Evolutionary conservation across 2,329 filamentous ascomycete genomes (phyloP).

Genomic region (Botrytis medusae): DNA sequence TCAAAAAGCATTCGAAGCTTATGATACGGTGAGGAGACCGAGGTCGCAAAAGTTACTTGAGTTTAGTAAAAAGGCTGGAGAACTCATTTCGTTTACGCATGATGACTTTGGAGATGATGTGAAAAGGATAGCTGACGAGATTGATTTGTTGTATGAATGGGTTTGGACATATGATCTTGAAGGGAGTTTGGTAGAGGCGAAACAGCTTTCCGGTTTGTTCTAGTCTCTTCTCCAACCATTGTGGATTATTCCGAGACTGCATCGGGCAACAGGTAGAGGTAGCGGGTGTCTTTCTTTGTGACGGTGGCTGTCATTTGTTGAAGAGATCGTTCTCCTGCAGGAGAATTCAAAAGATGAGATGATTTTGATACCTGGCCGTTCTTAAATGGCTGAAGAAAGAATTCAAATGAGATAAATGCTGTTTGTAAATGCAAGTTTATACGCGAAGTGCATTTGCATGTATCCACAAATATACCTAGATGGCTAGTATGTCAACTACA

Average conservation of each 20-base stretch:
- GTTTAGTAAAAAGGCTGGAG: constrained; percentile 33
- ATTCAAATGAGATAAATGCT: not conserved
- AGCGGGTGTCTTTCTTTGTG: not conserved
- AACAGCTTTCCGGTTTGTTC: constrained; percentile 10
- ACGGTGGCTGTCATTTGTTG: not conserved
- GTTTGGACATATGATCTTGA: constrained; percentile 40
- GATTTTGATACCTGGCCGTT: constrained; percentile 2
- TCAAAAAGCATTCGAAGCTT: constrained; percentile 47
- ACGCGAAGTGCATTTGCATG: not conserved
- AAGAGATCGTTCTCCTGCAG: not conserved
- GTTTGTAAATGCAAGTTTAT: not conserved
- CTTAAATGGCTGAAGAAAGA: not conserved
- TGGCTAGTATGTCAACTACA: not conserved
- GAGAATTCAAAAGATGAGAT: not conserved
- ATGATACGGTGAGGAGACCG: constrained; percentile 47
- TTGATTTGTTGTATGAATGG: constrained; percentile 39
- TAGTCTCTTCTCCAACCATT: not conserved
- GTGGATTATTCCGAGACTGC: not conserved
- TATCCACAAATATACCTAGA: not conserved
- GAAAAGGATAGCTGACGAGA: constrained; percentile 40
- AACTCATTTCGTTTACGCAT: constrained; percentile 42
- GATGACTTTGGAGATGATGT: constrained; percentile 40
- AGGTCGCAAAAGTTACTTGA: constrained; percentile 26
- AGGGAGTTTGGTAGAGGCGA: constrained; percentile 41
- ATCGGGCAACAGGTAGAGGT: not conserved